Percentiles rank a stretch among this genome's conserved stretches.
Conservation (phyloP, 2,329 filamentous ascomycete species). For the Exserohilum turcica region DNA sequence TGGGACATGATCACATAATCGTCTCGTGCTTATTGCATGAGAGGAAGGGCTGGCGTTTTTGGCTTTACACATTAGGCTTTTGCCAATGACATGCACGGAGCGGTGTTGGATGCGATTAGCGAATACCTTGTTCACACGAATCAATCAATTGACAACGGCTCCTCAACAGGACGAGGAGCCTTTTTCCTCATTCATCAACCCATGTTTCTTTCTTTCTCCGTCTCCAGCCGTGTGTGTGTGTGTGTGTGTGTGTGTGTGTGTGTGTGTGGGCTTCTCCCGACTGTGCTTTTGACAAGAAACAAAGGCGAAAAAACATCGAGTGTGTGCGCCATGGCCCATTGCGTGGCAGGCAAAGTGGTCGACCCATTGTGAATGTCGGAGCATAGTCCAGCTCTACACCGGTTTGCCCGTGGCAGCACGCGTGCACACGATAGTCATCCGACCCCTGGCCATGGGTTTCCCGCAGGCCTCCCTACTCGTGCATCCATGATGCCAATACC, state of each 20-base stretch:
- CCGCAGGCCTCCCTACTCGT: background rate
- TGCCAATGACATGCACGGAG: constrained; percentile 2
- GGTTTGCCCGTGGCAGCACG: background rate
- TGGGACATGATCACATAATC: constrained; percentile 1
- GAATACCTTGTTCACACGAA: constrained; percentile 7
- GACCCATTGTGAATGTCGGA: background rate
- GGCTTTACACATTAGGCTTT: constrained; percentile 6
- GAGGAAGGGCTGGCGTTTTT: constrained; percentile 8
- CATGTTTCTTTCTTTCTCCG: background rate
- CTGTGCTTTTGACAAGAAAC: too few relatives aligned
- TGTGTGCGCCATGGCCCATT: background rate
- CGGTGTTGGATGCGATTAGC: constrained; percentile 10
- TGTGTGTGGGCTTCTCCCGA: too few relatives aligned
- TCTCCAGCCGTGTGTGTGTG: background rate
- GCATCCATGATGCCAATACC: background rate
- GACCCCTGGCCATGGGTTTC: background rate
- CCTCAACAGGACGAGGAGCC: background rate
- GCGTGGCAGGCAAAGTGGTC: background rate
- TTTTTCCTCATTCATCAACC: background rate
- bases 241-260: too few relatives aligned
- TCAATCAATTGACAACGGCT: constrained; percentile 9
- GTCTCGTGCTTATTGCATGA: background rate
- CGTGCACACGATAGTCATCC: background rate
- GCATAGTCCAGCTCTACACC: background rate
- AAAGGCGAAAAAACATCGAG: too few relatives aligned